Base-by-base conservation (phyloP, 1,284 basidiomycete genomes). In the Rhodofomes roseus region DNA sequence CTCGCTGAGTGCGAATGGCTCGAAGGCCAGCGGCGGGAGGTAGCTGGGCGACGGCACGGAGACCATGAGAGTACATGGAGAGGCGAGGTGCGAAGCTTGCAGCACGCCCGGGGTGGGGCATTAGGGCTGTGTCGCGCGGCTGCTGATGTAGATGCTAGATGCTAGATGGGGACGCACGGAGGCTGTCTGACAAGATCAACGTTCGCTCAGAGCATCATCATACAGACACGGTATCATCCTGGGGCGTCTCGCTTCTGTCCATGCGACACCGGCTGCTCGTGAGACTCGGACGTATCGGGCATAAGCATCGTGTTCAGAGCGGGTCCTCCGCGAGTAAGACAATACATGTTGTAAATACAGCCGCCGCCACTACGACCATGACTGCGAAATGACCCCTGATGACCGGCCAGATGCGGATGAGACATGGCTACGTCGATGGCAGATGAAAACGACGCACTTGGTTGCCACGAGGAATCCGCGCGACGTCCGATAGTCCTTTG, bases 401-500 rank as follows among this genome's bases (percentile, higher is more conserved):
- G 14, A 54, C 54, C 34, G 53, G 37, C 31, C 50, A 39, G 40
- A 54, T 52, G 5, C n/a, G 22, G 43, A 22, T 23, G 43, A 44
- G 43, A 25, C 11, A 25, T 7, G 18, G 46, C 25, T 48, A 48
- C 18, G 53, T n/a, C 23, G 57, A 58, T 39, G 44, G 60, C 53
- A 20, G 40, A 46, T 52, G 55, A 54, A 54, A 57, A 37, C 57
- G 48, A 76, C 83, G 69, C 66, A 89, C 89, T 83, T 85, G 44
- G 80, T 77, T 9, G 78, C 79, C 51, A 73, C 73, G 48, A 89
- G 70, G 68, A 90, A 89, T 2, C 86, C 84, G 62, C 80, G 78
- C 72, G 80, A 77, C 57, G 76, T 74, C 56, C 79, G 74, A 65
- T 90, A 70, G 68, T 86, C 85, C 66, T 76, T 73, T 55, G 78